Conservation (phyloP, 2,329 filamentous ascomycete species). For the Nigrospora sphaerica region DNA sequence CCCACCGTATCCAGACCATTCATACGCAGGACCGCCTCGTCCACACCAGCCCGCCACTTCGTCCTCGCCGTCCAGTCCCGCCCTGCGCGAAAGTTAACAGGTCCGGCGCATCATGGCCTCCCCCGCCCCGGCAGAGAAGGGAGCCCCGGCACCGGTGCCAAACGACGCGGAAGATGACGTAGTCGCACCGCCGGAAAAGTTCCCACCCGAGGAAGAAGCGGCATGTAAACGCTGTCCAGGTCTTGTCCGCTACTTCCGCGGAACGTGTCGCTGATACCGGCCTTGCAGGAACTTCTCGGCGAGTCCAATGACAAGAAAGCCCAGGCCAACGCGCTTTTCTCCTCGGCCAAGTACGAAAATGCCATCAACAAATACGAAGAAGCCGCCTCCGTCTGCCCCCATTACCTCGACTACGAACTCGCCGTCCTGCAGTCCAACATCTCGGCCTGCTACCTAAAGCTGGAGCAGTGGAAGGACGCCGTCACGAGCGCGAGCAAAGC, state of each 20-base stretch:
- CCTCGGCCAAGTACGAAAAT: constrained; percentile 60
- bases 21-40: too few species aligned
- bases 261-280: constrained; percentile 1
- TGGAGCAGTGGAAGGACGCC: constrained; percentile 79
- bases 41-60: too few species aligned
- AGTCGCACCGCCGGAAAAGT: constrained; percentile 26
- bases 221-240: constrained; percentile 26
- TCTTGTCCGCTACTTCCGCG: not conserved
- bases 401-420: constrained; percentile 80
- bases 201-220: constrained; percentile 50
- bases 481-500: constrained; percentile 66
- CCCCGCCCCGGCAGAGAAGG: too few species aligned
- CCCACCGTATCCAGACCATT: too few species aligned
- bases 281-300: constrained; percentile 52
- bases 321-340: constrained; percentile 75
- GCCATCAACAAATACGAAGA: constrained; percentile 79
- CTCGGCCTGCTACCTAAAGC: constrained; percentile 78
- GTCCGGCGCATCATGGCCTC: too few species aligned
- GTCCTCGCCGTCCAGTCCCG: too few species aligned
- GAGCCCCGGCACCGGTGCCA: constrained; percentile 3
- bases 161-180: constrained; percentile 14
- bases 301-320: constrained; percentile 69
- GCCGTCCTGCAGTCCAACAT: constrained; percentile 86
- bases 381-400: constrained; percentile 71
- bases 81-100: too few species aligned